phyloP scores from a whole-genome alignment of 495 filamentous ascomycete genomes.

The Aspergillus taichungensis region DNA sequence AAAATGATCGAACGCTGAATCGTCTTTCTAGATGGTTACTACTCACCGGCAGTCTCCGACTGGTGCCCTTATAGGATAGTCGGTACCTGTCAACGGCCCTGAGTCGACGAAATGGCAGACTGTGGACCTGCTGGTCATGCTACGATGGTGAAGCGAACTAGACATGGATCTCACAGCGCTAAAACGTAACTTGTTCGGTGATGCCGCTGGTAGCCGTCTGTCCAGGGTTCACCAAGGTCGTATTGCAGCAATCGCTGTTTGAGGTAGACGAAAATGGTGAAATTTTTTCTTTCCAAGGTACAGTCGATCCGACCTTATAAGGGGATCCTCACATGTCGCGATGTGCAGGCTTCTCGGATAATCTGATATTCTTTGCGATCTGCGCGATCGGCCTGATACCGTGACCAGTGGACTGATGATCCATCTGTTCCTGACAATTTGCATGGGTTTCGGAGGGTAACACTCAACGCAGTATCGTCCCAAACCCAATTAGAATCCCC shows the following conservation, averaged over 20 bases:
- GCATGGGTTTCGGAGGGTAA: background rate
- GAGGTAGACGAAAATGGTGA: conserved; percentile 5
- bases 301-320: conserved; percentile 3
- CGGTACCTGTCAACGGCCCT: too few relatives aligned
- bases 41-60: too few relatives aligned
- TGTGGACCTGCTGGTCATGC: too few relatives aligned
- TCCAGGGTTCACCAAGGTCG: conserved; percentile 4
- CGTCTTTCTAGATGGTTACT: too few relatives aligned
- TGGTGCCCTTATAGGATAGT: too few relatives aligned
- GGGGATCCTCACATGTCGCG: background rate
- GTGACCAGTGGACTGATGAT: too few relatives aligned
- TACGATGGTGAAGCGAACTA: background rate
- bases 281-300: background rate
- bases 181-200: conserved; percentile 2
- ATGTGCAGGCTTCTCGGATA: background rate
- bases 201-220: conserved; percentile 6
- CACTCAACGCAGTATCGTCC: background rate
- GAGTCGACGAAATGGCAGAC: too few relatives aligned
- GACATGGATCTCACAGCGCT: conserved; percentile 3
- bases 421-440: background rate
- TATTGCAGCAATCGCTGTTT: conserved; percentile 6
- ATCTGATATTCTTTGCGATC: conserved; percentile 5
- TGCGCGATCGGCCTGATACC: conserved; percentile 4
- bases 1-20: too few relatives aligned
- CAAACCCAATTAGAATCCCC: too few relatives aligned